Percentiles rank a stretch among this genome's conserved stretches.
Evolutionary conservation across 1,284 basidiomycete genomes (phyloP).

Genomic region (Amylostereum chailletii): DNA sequence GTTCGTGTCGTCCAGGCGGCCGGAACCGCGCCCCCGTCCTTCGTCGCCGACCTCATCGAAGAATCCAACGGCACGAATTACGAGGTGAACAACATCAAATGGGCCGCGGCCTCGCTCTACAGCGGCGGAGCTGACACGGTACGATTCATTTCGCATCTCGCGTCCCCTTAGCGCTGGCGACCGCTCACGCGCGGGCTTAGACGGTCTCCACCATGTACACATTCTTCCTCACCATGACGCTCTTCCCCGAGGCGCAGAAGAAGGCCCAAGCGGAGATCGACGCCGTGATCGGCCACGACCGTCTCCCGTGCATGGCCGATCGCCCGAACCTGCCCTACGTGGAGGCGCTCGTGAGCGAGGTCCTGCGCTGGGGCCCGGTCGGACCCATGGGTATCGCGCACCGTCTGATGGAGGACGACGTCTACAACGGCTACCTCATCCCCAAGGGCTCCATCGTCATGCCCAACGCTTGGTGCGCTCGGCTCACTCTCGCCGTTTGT

Average conservation of each 20-base stretch:
- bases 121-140: conserved; percentile 4
- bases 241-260: conserved; percentile 20
- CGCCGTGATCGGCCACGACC: conserved; percentile 16
- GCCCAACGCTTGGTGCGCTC: conserved; percentile 10
- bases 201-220: conserved; percentile 18
- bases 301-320: conserved; percentile 19
- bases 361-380: conserved; percentile 18
- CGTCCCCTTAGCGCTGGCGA: background rate
- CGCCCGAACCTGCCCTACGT: conserved; percentile 20
- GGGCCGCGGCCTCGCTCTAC: conserved; percentile 11
- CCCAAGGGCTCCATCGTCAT: conserved; percentile 10
- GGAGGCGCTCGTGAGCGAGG: conserved; percentile 20
- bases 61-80: conserved; percentile 6
- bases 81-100: conserved; percentile 11
- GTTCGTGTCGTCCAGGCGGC: conserved; percentile 5
- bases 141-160: background rate
- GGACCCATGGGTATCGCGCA: conserved; percentile 11
- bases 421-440: conserved; percentile 11
- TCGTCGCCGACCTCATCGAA: conserved; percentile 10
- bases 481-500: background rate
- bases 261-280: conserved; percentile 23
- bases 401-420: conserved; percentile 8
- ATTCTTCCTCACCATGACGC: conserved; percentile 22
- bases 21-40: conserved; percentile 12
- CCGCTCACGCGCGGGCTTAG: conserved; percentile 5